These are phyloP conservation scores for Enterospora canceri DNA, from an alignment of 371 early-diverging fungal species.

Conservation along the genomic window DNA sequence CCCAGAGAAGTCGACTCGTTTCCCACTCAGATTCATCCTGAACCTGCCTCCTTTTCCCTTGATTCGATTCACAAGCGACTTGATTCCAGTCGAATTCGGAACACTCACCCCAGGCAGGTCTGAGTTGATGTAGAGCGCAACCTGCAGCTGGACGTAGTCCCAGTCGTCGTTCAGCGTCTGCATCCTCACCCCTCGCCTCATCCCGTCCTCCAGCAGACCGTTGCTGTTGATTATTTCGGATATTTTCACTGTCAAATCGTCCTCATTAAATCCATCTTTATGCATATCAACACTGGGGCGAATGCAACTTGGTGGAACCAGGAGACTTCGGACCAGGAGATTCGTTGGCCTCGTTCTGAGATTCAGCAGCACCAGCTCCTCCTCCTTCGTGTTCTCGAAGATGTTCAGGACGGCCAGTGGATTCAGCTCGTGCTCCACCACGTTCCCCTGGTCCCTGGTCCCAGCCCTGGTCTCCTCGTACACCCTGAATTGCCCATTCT, in stretches of 20 bases:
- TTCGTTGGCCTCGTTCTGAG: constrained; percentile 19
- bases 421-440: constrained; percentile 68
- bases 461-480: constrained; percentile 75
- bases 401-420: constrained; percentile 71
- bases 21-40: constrained; percentile 94
- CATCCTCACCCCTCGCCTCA: constrained; percentile 68
- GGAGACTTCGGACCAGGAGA: constrained; percentile 55
- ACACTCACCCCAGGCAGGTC: constrained; percentile 66
- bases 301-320: constrained; percentile 89
- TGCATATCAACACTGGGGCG: constrained; percentile 89
- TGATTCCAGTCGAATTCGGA: constrained; percentile 56
- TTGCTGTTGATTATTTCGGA: constrained; percentile 87
- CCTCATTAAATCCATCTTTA: constrained; percentile 74
- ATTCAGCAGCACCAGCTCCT: constrained; percentile 36
- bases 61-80: constrained; percentile 82
- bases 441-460: constrained; percentile 24
- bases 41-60: constrained; percentile 99
- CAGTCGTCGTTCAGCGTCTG: constrained; percentile 68
- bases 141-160: constrained; percentile 86
- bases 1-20: constrained; percentile 96
- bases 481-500: constrained; percentile 80
- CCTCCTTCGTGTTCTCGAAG: constrained; percentile 69
- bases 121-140: constrained; percentile 85
- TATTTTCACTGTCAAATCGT: constrained; percentile 90
- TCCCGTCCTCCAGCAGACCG: constrained; percentile 66